phyloP scores from a whole-genome alignment of 2,329 filamentous ascomycete species.

The Plectosphaerella plurivora region DNA sequence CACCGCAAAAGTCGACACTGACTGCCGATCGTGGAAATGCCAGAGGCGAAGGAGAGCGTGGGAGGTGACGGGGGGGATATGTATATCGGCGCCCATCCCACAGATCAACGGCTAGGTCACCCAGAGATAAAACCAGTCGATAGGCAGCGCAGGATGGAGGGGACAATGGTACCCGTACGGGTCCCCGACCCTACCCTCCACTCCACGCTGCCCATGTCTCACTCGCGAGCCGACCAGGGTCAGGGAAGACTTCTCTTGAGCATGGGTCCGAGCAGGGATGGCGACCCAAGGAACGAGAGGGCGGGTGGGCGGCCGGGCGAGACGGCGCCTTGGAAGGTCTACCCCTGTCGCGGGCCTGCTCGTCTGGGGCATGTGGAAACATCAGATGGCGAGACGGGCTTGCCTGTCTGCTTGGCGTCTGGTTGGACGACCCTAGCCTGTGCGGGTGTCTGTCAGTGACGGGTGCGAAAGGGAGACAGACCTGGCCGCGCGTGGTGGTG shows the following conservation, averaged over 20 bases:
- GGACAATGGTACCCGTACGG: conserved; percentile 2
- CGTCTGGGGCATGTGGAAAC: conserved; percentile 39
- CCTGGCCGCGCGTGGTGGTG: background rate
- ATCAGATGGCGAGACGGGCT: conserved; percentile 29
- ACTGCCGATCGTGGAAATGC: conserved; percentile 43
- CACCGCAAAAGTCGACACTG: conserved; percentile 31
- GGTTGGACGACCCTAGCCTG: background rate
- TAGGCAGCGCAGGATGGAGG: conserved; percentile 16
- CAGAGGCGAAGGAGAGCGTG: conserved; percentile 27
- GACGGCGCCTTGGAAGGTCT: conserved; percentile 16
- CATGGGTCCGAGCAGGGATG: conserved; percentile 20
- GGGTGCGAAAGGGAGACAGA: background rate
- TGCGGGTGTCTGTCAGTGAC: background rate
- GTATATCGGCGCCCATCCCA: conserved; percentile 32
- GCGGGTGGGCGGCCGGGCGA: conserved; percentile 21
- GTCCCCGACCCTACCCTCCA: conserved; percentile 16
- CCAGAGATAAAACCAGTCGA: conserved; percentile 33
- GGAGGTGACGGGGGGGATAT: conserved; percentile 44
- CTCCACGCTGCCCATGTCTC: conserved; percentile 37
- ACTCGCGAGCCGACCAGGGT: conserved; percentile 39
- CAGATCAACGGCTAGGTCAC: conserved; percentile 27
- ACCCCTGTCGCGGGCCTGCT: conserved; percentile 23
- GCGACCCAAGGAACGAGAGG: conserved; percentile 23
- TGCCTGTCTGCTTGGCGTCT: conserved; percentile 1
- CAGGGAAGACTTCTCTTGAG: conserved; percentile 6